Evolutionary conservation across 164 flowering plant genomes (phyloP).

Genomic region (Hamamelis virginiana): DNA sequence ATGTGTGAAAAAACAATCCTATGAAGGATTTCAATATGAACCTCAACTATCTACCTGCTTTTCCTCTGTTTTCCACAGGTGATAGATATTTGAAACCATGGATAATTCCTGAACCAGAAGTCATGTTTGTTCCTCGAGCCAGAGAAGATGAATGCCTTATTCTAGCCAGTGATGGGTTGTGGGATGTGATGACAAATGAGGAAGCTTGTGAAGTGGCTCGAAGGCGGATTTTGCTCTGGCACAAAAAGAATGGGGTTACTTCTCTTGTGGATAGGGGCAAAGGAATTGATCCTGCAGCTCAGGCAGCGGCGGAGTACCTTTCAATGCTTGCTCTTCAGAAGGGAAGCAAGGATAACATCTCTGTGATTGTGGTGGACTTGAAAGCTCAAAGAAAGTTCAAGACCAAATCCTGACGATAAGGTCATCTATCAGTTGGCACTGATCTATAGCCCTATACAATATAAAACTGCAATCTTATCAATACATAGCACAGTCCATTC

Average conservation of each 20-base stretch:
- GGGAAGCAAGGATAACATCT: slow-evolving; percentile 47
- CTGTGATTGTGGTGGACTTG: slow-evolving; percentile 40
- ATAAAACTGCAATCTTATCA: background rate
- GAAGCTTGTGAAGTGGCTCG: slow-evolving; percentile 44
- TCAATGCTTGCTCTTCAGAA: slow-evolving; percentile 35
- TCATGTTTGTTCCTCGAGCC: slow-evolving; percentile 17
- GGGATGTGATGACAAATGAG: slow-evolving; percentile 33
- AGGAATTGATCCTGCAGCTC: slow-evolving; percentile 43
- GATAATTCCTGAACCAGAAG: slow-evolving; percentile 33
- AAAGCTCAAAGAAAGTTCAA: slow-evolving; percentile 39
- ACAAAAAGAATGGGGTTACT: slow-evolving; percentile 31
- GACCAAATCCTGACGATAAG: slow-evolving; percentile 20
- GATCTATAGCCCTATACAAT: background rate
- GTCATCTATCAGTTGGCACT: background rate
- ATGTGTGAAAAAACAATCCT: too few species aligned
- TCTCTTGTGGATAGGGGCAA: slow-evolving; percentile 20
- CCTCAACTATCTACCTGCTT: too few species aligned
- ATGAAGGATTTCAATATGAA: too few species aligned
- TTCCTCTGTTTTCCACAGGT: slow-evolving; percentile 23
- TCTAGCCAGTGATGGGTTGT: slow-evolving; percentile 26
- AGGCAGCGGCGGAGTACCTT: slow-evolving; percentile 47
- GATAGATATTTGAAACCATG: slow-evolving; percentile 46
- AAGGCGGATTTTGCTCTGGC: slow-evolving; percentile 38
- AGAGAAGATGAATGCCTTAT: slow-evolving; percentile 30
- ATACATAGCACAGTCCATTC: slow-evolving; percentile 16